A percentile compares a stretch with the other conserved stretches of the same genome.
Evolutionary conservation across 2,329 filamentous ascomycete genomes (phyloP).

Genomic region (Sporothrix protearum): DNA sequence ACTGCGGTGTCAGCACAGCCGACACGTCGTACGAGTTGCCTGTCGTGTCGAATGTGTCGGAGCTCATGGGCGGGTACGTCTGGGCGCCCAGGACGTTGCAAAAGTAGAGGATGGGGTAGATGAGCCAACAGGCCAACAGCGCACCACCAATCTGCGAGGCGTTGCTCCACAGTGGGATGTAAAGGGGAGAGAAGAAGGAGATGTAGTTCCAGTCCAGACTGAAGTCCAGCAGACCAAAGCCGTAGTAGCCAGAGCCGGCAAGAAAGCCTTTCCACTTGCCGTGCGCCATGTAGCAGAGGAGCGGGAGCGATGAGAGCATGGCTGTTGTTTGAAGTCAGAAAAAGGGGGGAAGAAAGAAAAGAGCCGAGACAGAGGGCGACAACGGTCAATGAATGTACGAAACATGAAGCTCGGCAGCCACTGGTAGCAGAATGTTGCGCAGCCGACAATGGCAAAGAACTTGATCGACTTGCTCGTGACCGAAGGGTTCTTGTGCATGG

Average conservation of each 20-base stretch:
- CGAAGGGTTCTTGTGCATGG: constrained; percentile 34
- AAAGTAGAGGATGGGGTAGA: constrained; percentile 42
- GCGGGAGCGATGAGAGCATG: constrained; percentile 28
- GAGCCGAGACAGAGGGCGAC: too few species aligned
- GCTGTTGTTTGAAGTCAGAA: too few species aligned
- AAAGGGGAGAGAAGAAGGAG: constrained; percentile 37
- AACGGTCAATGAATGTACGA: too few species aligned
- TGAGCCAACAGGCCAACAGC: constrained; percentile 35
- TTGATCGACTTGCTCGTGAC: constrained; percentile 33
- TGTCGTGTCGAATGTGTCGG: constrained; percentile 31
- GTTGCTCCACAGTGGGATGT: constrained; percentile 36
- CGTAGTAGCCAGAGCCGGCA: constrained; percentile 42
- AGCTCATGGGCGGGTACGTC: constrained; percentile 42
- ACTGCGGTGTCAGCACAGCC: constrained; percentile 39
- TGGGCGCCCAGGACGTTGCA: constrained; percentile 41
- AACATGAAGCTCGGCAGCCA: constrained; percentile 36
- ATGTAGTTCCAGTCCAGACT: constrained; percentile 47
- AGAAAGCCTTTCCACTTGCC: constrained; percentile 35
- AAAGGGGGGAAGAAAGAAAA: too few species aligned
- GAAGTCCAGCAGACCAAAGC: constrained; percentile 41
- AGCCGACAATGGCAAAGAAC: constrained; percentile 33
- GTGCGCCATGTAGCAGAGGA: constrained; percentile 35
- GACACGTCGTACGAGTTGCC: constrained; percentile 42
- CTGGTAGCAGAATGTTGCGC: constrained; percentile 33
- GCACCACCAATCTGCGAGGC: constrained; percentile 40